Evolutionary conservation across 768 basidiomycete species (phyloP).

Genomic region (Macrolepiota albuminosa): DNA sequence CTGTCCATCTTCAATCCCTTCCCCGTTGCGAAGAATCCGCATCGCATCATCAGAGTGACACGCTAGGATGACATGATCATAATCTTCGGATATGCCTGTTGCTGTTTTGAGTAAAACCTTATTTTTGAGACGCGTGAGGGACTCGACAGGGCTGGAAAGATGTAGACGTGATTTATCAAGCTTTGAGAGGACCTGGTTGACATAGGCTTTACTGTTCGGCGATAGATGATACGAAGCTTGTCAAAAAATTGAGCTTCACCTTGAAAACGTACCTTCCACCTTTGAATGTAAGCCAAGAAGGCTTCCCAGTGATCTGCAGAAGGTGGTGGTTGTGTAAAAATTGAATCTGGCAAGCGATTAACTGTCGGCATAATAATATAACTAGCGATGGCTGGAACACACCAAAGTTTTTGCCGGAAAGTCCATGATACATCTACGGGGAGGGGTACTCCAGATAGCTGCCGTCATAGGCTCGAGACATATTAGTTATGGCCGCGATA

Average conservation of each 20-base stretch:
- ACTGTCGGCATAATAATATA: not conserved
- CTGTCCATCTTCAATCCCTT: slow-evolving; percentile 13
- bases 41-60: slow-evolving; percentile 68
- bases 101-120: slow-evolving; percentile 43
- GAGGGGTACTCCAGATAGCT: slow-evolving; percentile 76
- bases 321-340: slow-evolving; percentile 76
- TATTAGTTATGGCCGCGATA: not conserved
- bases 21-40: slow-evolving; percentile 44
- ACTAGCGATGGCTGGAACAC: slow-evolving; percentile 5
- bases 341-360: slow-evolving; percentile 37
- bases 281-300: slow-evolving; percentile 66
- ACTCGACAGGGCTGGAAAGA: slow-evolving; percentile 50
- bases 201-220: slow-evolving; percentile 52
- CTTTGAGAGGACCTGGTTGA: slow-evolving; percentile 52
- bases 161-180: slow-evolving; percentile 52
- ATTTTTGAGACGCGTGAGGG: slow-evolving; percentile 25
- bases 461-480: slow-evolving; percentile 69
- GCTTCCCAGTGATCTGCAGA: slow-evolving; percentile 65
- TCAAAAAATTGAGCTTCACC: not conserved
- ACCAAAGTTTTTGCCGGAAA: slow-evolving; percentile 70
- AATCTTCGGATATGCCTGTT: slow-evolving; percentile 38
- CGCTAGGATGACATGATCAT: slow-evolving; percentile 71
- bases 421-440: slow-evolving; percentile 61
- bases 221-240: not conserved
- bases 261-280: slow-evolving; percentile 56